Conservation (phyloP, 768 basidiomycete species). For the Russula abietina region DNA sequence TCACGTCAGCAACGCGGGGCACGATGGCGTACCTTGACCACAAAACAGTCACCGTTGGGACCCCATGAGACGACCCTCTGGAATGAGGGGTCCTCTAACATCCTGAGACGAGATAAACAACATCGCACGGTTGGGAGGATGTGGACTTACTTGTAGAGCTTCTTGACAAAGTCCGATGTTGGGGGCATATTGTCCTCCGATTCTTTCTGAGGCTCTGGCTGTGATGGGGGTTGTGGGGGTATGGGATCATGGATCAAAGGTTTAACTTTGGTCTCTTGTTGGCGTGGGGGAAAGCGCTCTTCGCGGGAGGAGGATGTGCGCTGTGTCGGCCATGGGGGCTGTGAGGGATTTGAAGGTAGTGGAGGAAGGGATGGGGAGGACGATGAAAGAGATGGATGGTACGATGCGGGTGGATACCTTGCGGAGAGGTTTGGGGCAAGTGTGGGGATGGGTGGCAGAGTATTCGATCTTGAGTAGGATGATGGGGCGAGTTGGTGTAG, state of each 20-base stretch:
- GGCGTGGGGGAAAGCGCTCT: slow-evolving; percentile 31
- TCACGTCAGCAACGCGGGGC: slow-evolving; percentile 11
- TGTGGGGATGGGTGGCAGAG: slow-evolving; percentile 37
- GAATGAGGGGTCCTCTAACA: slow-evolving; percentile 79
- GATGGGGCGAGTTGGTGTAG: slow-evolving; percentile 35
- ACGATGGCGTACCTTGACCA: slow-evolving; percentile 54
- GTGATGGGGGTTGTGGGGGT: slow-evolving; percentile 23
- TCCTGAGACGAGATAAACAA: slow-evolving; percentile 41
- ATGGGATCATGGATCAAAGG: slow-evolving; percentile 21
- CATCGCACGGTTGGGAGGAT: neutral
- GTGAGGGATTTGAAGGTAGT: slow-evolving; percentile 26
- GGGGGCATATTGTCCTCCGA: slow-evolving; percentile 73
- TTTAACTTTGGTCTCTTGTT: slow-evolving; percentile 28
- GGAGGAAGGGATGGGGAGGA: slow-evolving; percentile 30
- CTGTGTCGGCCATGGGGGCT: slow-evolving; percentile 32
- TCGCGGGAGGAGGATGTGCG: slow-evolving; percentile 34
- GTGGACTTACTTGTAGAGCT: slow-evolving; percentile 72
- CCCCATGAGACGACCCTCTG: slow-evolving; percentile 77
- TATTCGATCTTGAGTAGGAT: slow-evolving; percentile 37
- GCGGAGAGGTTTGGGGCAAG: slow-evolving; percentile 28
- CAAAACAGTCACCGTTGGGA: slow-evolving; percentile 78
- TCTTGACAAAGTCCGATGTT: slow-evolving; percentile 93
- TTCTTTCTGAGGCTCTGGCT: slow-evolving; percentile 21
- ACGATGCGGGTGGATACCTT: slow-evolving; percentile 34
- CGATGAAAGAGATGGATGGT: slow-evolving; percentile 33